Base-by-base conservation (phyloP, 495 filamentous ascomycete species). In the Penicillium turbatum region DNA sequence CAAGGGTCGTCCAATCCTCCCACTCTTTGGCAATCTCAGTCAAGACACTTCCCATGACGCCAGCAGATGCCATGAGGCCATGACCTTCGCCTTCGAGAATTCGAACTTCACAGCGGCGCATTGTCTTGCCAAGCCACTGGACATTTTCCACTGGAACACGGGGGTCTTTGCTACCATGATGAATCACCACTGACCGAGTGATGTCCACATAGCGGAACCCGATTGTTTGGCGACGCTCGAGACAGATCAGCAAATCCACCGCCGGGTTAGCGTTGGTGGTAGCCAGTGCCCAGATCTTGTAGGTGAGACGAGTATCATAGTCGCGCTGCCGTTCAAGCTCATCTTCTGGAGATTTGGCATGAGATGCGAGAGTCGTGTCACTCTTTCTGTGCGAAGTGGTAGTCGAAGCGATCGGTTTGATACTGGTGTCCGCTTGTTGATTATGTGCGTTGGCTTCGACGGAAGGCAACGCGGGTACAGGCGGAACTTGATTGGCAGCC, bases 151-250 rank as follows among this genome's bases (percentile, higher is more conserved):
- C 86, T 0, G 93, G 93, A 10, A 99, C 93, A 13, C 93, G 80
- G 6, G 87, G 91, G 59, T 99, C 93, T 61, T 86, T 86, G 63
- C 83, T 90, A 11, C 93, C 93, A 61, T 99, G 93, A 59, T 96
- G 92, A 53, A 99, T 95, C 21, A 95, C 86, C 1, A 97, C 88
- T 0, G 86, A 81, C 8, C 90, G 82, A 0, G 84, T 93, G 57
- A 97, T 96, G 64, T 99, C 93, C 15, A 95, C 91, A 61, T 99
- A 99, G 27, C 92, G 83, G 71, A 99, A 99, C 0, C 93, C 93
- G 60, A 99, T 96, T 0, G 88, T 84, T 58, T 95, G 88, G 9
- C 87, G 82, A 16, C 95, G 85, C 69, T 99, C 93, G 12, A 99
- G 73, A 64, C 93, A 99, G 10, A 96, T 88, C 2, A 99, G 74